Evolutionary conservation across 2,329 filamentous ascomycete genomes (phyloP).

Genomic region (Cadophora sp.): DNA sequence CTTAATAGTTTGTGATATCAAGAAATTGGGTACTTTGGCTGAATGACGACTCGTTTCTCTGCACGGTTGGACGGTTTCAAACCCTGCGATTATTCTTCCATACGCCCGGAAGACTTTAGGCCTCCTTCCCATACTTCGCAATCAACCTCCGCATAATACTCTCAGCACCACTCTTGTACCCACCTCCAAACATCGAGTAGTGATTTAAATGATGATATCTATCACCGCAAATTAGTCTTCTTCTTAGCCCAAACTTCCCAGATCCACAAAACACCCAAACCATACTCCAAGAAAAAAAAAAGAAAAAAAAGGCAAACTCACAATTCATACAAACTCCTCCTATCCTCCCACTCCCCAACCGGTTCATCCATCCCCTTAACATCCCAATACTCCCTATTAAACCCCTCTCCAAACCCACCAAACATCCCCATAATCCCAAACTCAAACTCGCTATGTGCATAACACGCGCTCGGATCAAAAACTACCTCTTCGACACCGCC

Average conservation of each 20-base stretch:
- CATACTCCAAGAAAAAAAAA: too few species aligned
- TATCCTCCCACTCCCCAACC: slow-evolving; percentile 82
- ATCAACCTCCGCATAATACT: slow-evolving; percentile 79
- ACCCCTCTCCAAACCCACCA: slow-evolving; percentile 77
- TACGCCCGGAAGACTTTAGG: not conserved
- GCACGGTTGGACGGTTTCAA: too few species aligned
- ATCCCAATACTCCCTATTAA: slow-evolving; percentile 79
- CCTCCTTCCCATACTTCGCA: slow-evolving; percentile 67
- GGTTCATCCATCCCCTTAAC: slow-evolving; percentile 83
- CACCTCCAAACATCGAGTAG: slow-evolving; percentile 72
- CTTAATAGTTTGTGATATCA: too few species aligned
- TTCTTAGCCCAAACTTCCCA: not conserved
- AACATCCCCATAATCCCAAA: slow-evolving; percentile 97
- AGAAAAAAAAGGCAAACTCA: slow-evolving; percentile 56
- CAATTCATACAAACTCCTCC: slow-evolving; percentile 82
- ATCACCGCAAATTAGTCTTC: slow-evolving; percentile 24
- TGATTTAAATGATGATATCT: slow-evolving; percentile 94
- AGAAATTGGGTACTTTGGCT: too few species aligned
- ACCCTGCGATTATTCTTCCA: not conserved
- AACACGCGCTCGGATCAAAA: slow-evolving; percentile 82
- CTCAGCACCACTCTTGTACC: slow-evolving; percentile 78
- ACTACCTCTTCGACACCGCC: slow-evolving; percentile 72
- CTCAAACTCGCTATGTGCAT: slow-evolving; percentile 89
- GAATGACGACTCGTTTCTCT: too few species aligned
- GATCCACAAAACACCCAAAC: not conserved